A percentile compares a stretch with the other conserved stretches of the same genome.
These are phyloP conservation scores for Nicotiana attenuata DNA, from an alignment of 257 asterid genomes.

Conservation along the genomic window DNA sequence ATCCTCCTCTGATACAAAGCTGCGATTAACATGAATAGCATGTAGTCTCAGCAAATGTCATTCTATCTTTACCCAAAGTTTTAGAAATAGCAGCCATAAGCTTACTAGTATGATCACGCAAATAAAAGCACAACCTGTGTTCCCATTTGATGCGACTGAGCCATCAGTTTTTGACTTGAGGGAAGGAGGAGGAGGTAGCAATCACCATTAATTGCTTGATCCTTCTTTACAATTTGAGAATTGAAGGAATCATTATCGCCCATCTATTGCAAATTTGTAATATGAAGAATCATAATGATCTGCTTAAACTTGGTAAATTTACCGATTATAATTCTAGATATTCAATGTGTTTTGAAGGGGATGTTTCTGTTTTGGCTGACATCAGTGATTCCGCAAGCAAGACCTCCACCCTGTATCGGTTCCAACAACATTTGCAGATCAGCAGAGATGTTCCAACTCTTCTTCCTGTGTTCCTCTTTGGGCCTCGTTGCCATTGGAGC, in stretches of 20 bases:
- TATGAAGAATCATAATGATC: background rate
- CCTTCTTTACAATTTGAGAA: background rate
- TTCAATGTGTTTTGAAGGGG: slow-evolving; percentile 39
- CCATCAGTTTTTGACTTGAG: background rate
- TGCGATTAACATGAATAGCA: background rate
- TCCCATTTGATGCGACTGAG: background rate
- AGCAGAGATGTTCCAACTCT: slow-evolving; percentile 36
- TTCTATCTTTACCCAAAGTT: background rate
- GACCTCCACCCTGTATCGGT: slow-evolving; percentile 55
- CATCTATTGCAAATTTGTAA: background rate
- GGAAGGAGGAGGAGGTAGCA: background rate
- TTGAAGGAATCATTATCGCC: background rate
- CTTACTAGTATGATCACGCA: background rate
- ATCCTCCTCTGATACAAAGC: background rate
- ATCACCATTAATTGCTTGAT: background rate
- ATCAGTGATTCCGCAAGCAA: slow-evolving; percentile 46
- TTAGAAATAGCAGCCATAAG: background rate
- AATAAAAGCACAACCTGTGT: background rate
- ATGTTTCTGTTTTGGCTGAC: slow-evolving; percentile 53
- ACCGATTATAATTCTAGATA: background rate
- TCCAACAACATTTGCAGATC: slow-evolving; percentile 26
- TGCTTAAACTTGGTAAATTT: background rate
- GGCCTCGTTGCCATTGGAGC: slow-evolving; percentile 68
- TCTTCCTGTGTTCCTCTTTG: slow-evolving; percentile 35
- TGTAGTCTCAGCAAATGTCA: background rate